These are phyloP conservation scores for Aspergillus felis DNA, from an alignment of 2,329 filamentous ascomycete genomes.

Conservation along the genomic window DNA sequence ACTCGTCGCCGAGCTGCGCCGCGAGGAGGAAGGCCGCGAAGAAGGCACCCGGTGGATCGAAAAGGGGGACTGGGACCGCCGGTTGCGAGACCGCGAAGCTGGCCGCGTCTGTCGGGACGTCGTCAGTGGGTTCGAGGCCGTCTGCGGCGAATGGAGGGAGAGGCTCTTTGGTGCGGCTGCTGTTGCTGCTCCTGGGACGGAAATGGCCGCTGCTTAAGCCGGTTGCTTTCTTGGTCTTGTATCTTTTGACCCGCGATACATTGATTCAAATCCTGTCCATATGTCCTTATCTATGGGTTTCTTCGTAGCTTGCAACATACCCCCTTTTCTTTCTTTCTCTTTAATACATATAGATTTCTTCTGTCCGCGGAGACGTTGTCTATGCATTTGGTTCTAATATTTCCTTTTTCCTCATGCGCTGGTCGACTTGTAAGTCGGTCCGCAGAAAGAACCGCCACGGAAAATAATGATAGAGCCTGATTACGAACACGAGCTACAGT, in stretches of 20 bases:
- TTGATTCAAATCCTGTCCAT: not conserved
- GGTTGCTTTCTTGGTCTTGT: not conserved
- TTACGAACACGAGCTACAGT: too few species aligned
- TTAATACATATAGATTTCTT: not conserved
- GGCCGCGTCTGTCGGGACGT: conserved; percentile 82
- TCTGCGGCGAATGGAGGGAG: conserved; percentile 79
- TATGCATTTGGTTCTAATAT: not conserved
- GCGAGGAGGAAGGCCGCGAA: conserved; percentile 77
- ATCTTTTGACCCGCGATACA: not conserved
- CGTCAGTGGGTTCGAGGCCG: conserved; percentile 85
- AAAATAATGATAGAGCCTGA: too few species aligned
- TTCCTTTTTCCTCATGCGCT: not conserved
- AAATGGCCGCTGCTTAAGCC: conserved; percentile 30
- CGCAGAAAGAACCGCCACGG: too few species aligned
- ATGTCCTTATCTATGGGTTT: not conserved
- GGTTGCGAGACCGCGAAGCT: conserved; percentile 72
- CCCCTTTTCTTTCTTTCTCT: not conserved
- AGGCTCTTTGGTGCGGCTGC: conserved; percentile 57
- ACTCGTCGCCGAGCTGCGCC: conserved; percentile 77
- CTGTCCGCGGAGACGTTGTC: not conserved
- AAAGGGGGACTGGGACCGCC: conserved; percentile 76
- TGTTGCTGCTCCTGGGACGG: conserved; percentile 24
- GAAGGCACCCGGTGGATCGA: conserved; percentile 79
- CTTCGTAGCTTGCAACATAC: not conserved
- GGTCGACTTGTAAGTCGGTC: not conserved